Conservation (phyloP, 176 grass and related monocot species). For the Phoenix roebelenii region DNA sequence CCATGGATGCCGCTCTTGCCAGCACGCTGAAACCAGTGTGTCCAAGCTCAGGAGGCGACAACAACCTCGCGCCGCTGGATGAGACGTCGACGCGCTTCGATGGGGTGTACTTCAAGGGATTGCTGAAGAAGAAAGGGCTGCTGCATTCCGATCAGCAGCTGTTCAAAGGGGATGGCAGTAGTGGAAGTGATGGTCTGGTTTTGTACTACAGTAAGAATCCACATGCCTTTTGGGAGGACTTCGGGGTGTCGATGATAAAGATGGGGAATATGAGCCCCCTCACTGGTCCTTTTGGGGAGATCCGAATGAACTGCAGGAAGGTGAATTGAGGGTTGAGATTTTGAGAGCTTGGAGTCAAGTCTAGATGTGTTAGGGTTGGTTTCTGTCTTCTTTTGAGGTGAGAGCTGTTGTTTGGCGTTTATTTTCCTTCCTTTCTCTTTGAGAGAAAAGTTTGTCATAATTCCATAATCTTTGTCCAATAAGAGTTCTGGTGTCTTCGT, state of each 20-base stretch:
- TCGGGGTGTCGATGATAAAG: slow-evolving; percentile 57
- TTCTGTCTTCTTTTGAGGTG: too few relatives aligned
- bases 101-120: slow-evolving; percentile 35
- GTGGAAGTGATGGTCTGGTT: slow-evolving; percentile 42
- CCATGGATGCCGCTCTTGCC: slow-evolving; percentile 38
- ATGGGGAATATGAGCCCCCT: slow-evolving; percentile 36
- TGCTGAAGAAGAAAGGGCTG: slow-evolving; percentile 37
- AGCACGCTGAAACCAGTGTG: slow-evolving; percentile 28
- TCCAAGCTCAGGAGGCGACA: slow-evolving; percentile 29
- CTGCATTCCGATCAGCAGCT: slow-evolving; percentile 87
- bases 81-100: slow-evolving; percentile 41
- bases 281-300: slow-evolving; percentile 17
- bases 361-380: too few relatives aligned
- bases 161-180: slow-evolving; percentile 41
- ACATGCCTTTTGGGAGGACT: slow-evolving; percentile 55
- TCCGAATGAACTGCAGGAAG: slow-evolving; percentile 21
- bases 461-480: too few relatives aligned
- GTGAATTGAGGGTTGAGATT: slow-evolving; percentile 6
- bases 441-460: too few relatives aligned
- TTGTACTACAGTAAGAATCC: slow-evolving; percentile 40
- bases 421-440: too few relatives aligned
- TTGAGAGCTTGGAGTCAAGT: too few relatives aligned
- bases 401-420: too few relatives aligned
- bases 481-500: too few relatives aligned
- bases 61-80: slow-evolving; percentile 54